Base-by-base conservation (phyloP, 768 basidiomycete species). In the Paxillus involutus region DNA sequence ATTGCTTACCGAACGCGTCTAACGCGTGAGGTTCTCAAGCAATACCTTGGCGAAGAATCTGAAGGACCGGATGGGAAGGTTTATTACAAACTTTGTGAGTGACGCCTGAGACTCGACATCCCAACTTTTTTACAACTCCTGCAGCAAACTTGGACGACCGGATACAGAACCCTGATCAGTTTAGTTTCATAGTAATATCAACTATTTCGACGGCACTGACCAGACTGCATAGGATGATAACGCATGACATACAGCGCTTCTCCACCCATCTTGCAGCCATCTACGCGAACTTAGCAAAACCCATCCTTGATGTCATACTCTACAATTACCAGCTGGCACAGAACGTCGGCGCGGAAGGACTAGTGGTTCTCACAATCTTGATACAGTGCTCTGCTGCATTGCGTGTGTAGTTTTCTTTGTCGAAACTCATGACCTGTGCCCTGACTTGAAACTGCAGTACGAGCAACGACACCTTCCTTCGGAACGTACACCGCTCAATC, bases 111-210 rank as follows among this genome's bases (percentile, higher is more conserved):
- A 11, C 24, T 39, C 7, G 33, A 29, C n/a, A 53, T 47, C 58
- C 21, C 53, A 24, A 14, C n/a, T 35, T 49, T 14, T 40, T 58
- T 2, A 53, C 16, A 61, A 8, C 17, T 24, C 44, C n/a, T 51
- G 21, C 63, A 92, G 94, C 91, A 42, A 97, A 97, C 68, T 73
- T 98, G 61, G 95, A 98, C 65, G 96, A 98, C 66, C 79, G 96
- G 47, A 94, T 98, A 47, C 94, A 94, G 77, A 97, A 98, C 62
- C 89, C 92, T 14, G 94, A 98, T 68, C 94, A 97, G 89, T 90
- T 61, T 51, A 61, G 80, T 65, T 29, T 41, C 4, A n/a, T 16
- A 14, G 43, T 30, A 17, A 13, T 26, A 3, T 24, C 40, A 16
- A 30, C 33, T 29, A 24, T 32, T 58, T 29, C n/a, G 40, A 39